These are phyloP conservation scores for Hymenoscyphus albidus DNA, from an alignment of 2,329 filamentous ascomycete genomes.

Conservation along the genomic window DNA sequence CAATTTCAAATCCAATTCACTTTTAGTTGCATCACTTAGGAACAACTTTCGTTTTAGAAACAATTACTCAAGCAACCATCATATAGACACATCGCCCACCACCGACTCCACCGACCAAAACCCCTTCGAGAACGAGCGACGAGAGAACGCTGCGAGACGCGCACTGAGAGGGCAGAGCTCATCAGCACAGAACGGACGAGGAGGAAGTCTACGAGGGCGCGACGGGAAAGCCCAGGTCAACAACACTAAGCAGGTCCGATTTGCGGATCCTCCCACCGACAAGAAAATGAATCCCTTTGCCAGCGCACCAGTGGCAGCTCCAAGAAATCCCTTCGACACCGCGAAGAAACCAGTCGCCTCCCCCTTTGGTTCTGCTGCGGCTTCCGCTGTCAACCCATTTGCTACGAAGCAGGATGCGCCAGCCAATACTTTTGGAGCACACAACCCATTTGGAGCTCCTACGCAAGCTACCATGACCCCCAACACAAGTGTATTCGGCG, in stretches of 20 bases:
- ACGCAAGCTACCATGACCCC: conserved; percentile 14
- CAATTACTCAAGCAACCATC: conserved; percentile 19
- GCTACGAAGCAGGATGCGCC: conserved; percentile 12
- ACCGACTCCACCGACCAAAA: conserved; percentile 17
- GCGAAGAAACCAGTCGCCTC: conserved; percentile 8
- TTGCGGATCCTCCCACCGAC: conserved; percentile 21
- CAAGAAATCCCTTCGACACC: conserved; percentile 20
- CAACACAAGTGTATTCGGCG: conserved; percentile 8
- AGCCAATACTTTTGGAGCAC: conserved; percentile 13
- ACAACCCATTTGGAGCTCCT: conserved; percentile 20
- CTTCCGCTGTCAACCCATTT: conserved; percentile 20
- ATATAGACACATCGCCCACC: conserved; percentile 18
- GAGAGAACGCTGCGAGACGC: conserved; percentile 35
- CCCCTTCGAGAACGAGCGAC: conserved; percentile 32
- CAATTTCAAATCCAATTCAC: not conserved
- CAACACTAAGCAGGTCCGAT: conserved; percentile 29
- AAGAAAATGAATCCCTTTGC: conserved; percentile 11
- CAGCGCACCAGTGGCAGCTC: conserved; percentile 12
- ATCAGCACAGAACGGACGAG: conserved; percentile 22
- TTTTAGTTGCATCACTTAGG: not conserved
- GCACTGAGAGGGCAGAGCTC: conserved; percentile 26
- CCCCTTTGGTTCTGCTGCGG: conserved; percentile 16
- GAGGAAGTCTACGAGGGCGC: conserved; percentile 19
- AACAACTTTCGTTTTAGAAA: conserved; percentile 8
- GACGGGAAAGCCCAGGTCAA: conserved; percentile 13